A percentile compares a stretch with the other conserved stretches of the same genome.
These are phyloP conservation scores for Glaciozyma antarctica DNA, from an alignment of 768 basidiomycete species.

Conservation along the genomic window DNA sequence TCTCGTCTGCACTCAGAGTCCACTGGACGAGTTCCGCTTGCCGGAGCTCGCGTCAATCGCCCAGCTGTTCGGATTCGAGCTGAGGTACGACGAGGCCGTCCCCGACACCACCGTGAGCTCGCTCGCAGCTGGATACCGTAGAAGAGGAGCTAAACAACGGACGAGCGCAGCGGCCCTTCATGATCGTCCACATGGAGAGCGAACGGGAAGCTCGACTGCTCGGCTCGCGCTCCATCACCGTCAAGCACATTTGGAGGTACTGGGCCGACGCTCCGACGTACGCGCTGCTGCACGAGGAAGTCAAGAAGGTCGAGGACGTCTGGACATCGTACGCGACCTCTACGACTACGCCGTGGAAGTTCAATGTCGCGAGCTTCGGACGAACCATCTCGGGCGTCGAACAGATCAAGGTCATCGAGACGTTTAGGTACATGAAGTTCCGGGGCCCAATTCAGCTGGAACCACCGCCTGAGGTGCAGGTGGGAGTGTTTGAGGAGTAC, in stretches of 20 bases:
- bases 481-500: conserved; percentile 33
- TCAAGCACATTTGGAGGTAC: conserved; percentile 54
- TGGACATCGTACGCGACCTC: conserved; percentile 51
- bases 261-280: conserved; percentile 42
- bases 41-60: conserved; percentile 24
- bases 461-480: conserved; percentile 34
- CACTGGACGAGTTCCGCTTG: conserved; percentile 23
- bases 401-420: conserved; percentile 32
- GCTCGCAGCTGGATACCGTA: neutral
- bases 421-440: conserved; percentile 76
- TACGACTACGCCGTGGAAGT: conserved; percentile 60
- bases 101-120: conserved; percentile 20
- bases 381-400: conserved; percentile 15
- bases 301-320: conserved; percentile 32
- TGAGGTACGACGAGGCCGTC: conserved; percentile 11
- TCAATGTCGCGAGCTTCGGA: conserved; percentile 52
- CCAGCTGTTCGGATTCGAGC: conserved; percentile 2
- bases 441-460: conserved; percentile 73
- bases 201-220: conserved; percentile 68
- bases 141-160: neutral
- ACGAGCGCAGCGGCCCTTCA: conserved; percentile 51
- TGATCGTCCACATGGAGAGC: conserved; percentile 57
- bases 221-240: conserved; percentile 64
- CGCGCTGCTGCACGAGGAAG: conserved; percentile 56
- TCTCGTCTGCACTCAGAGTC: conserved; percentile 2